Evolutionary conservation across 2,329 filamentous ascomycete species (phyloP), one percentile per base, ranked within the genome.

Genomic region (Zymoseptoria ardabiliae): DNA sequence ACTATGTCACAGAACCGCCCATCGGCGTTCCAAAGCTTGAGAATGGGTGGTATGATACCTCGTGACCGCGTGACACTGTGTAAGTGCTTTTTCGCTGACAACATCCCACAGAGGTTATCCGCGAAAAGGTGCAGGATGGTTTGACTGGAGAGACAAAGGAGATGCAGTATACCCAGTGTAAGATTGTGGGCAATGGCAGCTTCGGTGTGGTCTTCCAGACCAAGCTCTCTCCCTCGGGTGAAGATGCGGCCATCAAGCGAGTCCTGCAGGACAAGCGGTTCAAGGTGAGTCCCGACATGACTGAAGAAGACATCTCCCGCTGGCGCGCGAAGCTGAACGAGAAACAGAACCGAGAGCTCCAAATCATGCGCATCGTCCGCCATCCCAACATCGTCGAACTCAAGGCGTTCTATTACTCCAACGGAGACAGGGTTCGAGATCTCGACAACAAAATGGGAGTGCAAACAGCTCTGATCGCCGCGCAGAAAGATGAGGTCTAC

Each of bases 131-230:
- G 68, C 94, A 99, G 77, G 94, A 99, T 82, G 94, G 94, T 74
- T 81, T 96, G 67, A 99, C 94, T 13, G 94, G 94, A 70, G 94
- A 99, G 76, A 96, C 91, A 71, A 88, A 90, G 76, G 94, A 99
- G 72, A 86, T 99, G 78, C 91, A 96, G 75, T 99, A 99, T 77
- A 97, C 94, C 58, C 94, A 97, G 75, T 97, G 93, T 82, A 99
- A 99, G 81, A 97, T 99, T 71, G 94, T 99, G 54, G 94, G 94
- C 75, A 99, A 99, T 79, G 94, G 94, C 68, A 97, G 93, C 41
- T 99, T 99, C 70, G 94, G 94, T 66, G 93, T 99, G 55, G 94
- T 99, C 66, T 99, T 99, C 77, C 94, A 99, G 80, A 99, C 94
- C 59, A 97, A 97, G 81, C 84, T 99, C 71, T 93, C 93, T 62